These are phyloP conservation scores for Taphrina deformans DNA, from an alignment of 1,139 yeast genomes.

Conservation along the genomic window DNA sequence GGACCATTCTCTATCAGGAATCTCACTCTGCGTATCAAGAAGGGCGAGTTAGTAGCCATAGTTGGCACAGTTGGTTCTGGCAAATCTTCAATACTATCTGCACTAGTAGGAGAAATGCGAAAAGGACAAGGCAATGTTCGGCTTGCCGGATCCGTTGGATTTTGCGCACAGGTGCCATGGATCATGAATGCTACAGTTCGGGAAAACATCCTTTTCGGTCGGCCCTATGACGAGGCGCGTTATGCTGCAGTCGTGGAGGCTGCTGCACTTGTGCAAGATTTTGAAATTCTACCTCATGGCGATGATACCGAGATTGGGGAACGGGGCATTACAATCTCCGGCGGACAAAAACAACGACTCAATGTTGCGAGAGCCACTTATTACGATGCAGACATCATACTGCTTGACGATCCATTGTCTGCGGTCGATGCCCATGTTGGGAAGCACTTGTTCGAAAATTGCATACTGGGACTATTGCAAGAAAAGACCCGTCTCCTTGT, in stretches of 20 bases:
- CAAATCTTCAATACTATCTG: slow-evolving; percentile 62
- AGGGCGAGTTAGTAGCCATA: slow-evolving; percentile 66
- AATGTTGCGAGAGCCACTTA: slow-evolving; percentile 84
- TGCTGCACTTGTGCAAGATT: slow-evolving; percentile 69
- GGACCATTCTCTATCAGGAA: slow-evolving; percentile 50
- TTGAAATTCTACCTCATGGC: slow-evolving; percentile 73
- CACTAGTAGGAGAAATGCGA: slow-evolving; percentile 63
- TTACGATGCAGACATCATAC: slow-evolving; percentile 61
- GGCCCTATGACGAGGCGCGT: slow-evolving; percentile 54
- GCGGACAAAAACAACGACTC: slow-evolving; percentile 90
- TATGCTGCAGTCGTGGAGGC: slow-evolving; percentile 61
- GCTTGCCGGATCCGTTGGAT: slow-evolving; percentile 47
- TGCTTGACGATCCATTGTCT: slow-evolving; percentile 82
- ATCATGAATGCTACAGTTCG: slow-evolving; percentile 77
- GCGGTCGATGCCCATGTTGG: slow-evolving; percentile 95
- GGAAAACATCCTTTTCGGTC: slow-evolving; percentile 74
- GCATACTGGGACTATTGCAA: slow-evolving; percentile 60
- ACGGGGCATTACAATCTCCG: slow-evolving; percentile 85
- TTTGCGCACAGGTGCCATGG: slow-evolving; percentile 67
- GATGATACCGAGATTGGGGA: slow-evolving; percentile 89
- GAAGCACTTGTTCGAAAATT: slow-evolving; percentile 69
- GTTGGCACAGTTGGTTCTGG: slow-evolving; percentile 75
- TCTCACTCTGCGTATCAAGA: slow-evolving; percentile 50
- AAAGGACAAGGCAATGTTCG: slow-evolving; percentile 53
- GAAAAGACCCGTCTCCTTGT: slow-evolving; percentile 73